Evolutionary conservation across 1,284 basidiomycete genomes (phyloP).

Genomic region (Irpex lacteus): DNA sequence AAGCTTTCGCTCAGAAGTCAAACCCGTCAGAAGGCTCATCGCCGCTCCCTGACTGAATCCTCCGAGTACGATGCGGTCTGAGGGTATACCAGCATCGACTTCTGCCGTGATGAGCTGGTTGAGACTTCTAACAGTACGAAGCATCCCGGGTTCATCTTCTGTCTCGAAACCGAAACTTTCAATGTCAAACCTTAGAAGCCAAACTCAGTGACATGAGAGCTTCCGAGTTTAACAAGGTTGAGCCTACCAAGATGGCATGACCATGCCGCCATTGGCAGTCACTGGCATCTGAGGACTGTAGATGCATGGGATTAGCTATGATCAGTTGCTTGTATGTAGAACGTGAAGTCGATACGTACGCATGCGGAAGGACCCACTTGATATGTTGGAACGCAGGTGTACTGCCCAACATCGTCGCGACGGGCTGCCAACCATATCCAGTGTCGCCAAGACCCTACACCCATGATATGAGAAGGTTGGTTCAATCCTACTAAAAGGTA

Average conservation of each 20-base stretch:
- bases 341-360: constrained; percentile 40
- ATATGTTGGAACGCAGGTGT: constrained; percentile 62
- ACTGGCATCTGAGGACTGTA: constrained; percentile 54
- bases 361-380: constrained; percentile 83
- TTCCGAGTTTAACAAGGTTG: background rate
- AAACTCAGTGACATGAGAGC: background rate
- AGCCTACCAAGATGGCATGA: constrained; percentile 70
- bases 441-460: constrained; percentile 71
- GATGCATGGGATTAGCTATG: background rate
- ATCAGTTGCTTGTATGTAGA: background rate
- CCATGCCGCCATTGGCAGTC: constrained; percentile 66
- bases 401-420: constrained; percentile 60
- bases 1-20: constrained; percentile 67
- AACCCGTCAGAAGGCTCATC: constrained; percentile 72
- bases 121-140: constrained; percentile 58
- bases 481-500: constrained; percentile 5
- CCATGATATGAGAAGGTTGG: background rate
- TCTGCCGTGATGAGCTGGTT: constrained; percentile 74
- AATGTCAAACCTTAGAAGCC: constrained; percentile 70
- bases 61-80: constrained; percentile 72
- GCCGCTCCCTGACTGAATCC: constrained; percentile 89
- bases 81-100: constrained; percentile 66
- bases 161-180: constrained; percentile 50
- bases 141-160: constrained; percentile 78
- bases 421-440: constrained; percentile 75